Conservation (phyloP, 83 land plant genomes). For the Thuja plicata region DNA sequence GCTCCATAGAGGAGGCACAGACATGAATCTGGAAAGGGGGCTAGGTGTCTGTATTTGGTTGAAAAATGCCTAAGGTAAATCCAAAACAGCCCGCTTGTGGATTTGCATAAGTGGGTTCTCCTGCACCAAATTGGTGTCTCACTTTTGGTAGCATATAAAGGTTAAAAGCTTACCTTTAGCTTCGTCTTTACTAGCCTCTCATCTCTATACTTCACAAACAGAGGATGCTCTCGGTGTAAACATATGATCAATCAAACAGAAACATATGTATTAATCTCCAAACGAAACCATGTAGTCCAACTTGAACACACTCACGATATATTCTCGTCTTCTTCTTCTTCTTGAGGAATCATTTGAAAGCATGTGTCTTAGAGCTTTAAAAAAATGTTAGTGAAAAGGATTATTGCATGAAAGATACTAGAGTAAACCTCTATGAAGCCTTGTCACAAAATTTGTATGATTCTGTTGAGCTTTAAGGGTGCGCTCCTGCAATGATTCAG, state of each 20-base stretch:
- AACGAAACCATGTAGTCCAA: neutral
- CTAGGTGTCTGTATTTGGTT: neutral
- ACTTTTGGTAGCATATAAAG: neutral
- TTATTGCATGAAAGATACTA: neutral
- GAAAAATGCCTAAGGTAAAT: neutral
- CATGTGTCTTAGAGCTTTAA: neutral
- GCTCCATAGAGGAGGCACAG: neutral
- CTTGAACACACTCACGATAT: neutral
- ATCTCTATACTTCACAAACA: neutral
- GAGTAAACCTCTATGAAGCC: slow-evolving; percentile 1
- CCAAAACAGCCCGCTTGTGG: neutral
- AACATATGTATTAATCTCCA: neutral
- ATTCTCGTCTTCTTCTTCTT: neutral
- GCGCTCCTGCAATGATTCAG: neutral
- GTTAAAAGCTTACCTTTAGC: neutral
- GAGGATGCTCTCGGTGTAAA: neutral
- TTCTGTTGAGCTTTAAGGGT: neutral
- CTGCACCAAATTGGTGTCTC: neutral
- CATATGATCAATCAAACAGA: neutral
- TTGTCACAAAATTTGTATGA: neutral
- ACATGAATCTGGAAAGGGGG: neutral
- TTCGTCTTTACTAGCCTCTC: neutral
- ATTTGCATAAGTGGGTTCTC: neutral
- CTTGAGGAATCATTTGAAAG: neutral
- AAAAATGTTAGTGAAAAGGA: neutral